Conservation (phyloP, 2,329 filamentous ascomycete genomes). For the Talaromyces sp. region DNA sequence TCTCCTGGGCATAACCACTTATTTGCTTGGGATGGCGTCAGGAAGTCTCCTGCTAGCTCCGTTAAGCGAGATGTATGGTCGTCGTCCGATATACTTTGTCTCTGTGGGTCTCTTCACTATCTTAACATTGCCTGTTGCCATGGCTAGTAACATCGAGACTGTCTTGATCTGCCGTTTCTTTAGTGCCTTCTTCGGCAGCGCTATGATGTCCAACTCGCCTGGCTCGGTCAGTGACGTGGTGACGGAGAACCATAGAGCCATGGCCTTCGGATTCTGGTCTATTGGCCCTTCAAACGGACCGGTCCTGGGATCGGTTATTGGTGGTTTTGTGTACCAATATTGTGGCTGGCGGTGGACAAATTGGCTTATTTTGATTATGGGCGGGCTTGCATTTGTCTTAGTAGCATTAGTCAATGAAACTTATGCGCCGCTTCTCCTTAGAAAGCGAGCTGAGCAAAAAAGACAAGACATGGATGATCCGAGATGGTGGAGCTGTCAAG, state of each 20-base stretch:
- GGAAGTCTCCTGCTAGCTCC: conserved; percentile 73
- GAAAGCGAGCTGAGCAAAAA: conserved; percentile 62
- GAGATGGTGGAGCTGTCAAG: conserved; percentile 76
- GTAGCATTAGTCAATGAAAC: conserved; percentile 69
- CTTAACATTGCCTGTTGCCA: conserved; percentile 68
- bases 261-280: conserved; percentile 77
- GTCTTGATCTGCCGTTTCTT: conserved; percentile 73
- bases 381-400: conserved; percentile 60
- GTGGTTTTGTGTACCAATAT: conserved; percentile 68
- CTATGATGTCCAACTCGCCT: conserved; percentile 77
- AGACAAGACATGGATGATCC: conserved; percentile 69
- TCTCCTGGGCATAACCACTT: conserved; percentile 70
- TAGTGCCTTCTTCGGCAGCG: conserved; percentile 70
- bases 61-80: conserved; percentile 49
- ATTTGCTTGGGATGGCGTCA: conserved; percentile 69
- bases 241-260: conserved; percentile 71
- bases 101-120: conserved; percentile 65
- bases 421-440: conserved; percentile 70
- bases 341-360: conserved; percentile 85
- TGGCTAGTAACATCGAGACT: conserved; percentile 66
- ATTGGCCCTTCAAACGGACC: conserved; percentile 80
- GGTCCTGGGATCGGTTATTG: conserved; percentile 67
- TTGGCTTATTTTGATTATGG: conserved; percentile 76
- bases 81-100: conserved; percentile 62
- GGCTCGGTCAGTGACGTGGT: conserved; percentile 80